A percentile compares a stretch with the other conserved stretches of the same genome.
These are phyloP conservation scores for Cryptococcus depauperatus DNA, from an alignment of 1,284 basidiomycete species.

Conservation along the genomic window DNA sequence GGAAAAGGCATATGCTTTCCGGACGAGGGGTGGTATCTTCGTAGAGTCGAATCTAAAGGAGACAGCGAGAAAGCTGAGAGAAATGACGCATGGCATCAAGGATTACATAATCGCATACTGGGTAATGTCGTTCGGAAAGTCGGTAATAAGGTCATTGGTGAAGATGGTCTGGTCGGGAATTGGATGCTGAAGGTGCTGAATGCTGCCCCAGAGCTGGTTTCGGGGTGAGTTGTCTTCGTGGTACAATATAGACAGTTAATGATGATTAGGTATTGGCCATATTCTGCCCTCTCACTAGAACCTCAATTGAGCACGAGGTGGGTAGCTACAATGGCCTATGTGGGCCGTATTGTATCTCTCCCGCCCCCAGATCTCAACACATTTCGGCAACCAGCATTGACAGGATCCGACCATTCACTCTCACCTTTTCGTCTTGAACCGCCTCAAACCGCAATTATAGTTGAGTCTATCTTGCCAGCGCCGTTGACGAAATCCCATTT, in stretches of 20 bases:
- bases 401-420: constrained; percentile 17
- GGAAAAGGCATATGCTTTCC: constrained; percentile 79
- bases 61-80: constrained; percentile 32
- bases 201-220: constrained; percentile 77
- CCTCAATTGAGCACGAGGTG: constrained; percentile 79
- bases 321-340: constrained; percentile 77
- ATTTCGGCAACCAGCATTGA: constrained; percentile 47
- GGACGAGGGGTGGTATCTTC: constrained; percentile 84
- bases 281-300: constrained; percentile 67
- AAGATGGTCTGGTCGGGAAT: constrained; percentile 69
- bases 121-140: constrained; percentile 64
- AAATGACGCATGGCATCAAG: constrained; percentile 46
- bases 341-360: constrained; percentile 66
- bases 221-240: constrained; percentile 51
- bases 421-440: constrained; percentile 51
- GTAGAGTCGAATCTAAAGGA: constrained; percentile 42
- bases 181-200: constrained; percentile 67
- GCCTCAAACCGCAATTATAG: constrained; percentile 58
- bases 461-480: constrained; percentile 69
- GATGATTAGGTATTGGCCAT: constrained; percentile 61
- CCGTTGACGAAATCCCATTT: constrained; percentile 61
- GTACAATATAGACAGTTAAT: constrained; percentile 10
- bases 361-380: constrained; percentile 56
- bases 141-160: constrained; percentile 63
- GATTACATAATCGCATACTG: constrained; percentile 74